A percentile compares a stretch with the other conserved stretches of the same genome.
Evolutionary conservation across 164 flowering plant genomes (phyloP).

Genomic region (Macadamia tetraphylla): DNA sequence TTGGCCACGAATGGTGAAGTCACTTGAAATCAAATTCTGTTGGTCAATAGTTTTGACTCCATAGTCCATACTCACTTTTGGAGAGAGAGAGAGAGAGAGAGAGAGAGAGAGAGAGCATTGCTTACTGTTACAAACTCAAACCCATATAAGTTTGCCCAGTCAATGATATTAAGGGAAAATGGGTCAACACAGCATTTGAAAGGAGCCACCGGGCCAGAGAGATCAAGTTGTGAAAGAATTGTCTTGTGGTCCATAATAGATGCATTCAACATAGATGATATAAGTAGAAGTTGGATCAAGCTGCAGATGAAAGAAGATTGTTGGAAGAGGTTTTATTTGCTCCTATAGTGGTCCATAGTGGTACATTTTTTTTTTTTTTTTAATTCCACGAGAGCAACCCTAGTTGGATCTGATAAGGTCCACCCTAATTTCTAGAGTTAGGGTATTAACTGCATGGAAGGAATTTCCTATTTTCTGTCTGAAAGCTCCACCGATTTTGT

Average conservation of each 20-base stretch:
- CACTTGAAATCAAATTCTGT: too few relatives aligned
- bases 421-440: background rate
- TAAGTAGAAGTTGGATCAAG: background rate
- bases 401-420: background rate
- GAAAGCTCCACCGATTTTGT: too few relatives aligned
- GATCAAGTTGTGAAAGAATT: background rate
- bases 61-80: too few relatives aligned
- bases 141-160: too few relatives aligned
- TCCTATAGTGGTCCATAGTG: background rate
- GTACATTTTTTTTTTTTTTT: background rate
- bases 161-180: too few relatives aligned
- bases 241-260: background rate
- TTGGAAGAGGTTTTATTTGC: background rate
- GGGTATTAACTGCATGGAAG: slow-evolving; percentile 2
- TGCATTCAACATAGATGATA: background rate
- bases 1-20: too few relatives aligned
- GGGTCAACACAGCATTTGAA: background rate
- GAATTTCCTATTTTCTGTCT: background rate
- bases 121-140: too few relatives aligned
- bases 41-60: too few relatives aligned
- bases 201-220: background rate
- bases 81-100: too few relatives aligned
- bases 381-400: background rate
- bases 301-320: background rate
- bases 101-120: too few relatives aligned